These are phyloP conservation scores for Thermothielavioides terrestris DNA, from an alignment of 495 filamentous ascomycete genomes.

Conservation along the genomic window DNA sequence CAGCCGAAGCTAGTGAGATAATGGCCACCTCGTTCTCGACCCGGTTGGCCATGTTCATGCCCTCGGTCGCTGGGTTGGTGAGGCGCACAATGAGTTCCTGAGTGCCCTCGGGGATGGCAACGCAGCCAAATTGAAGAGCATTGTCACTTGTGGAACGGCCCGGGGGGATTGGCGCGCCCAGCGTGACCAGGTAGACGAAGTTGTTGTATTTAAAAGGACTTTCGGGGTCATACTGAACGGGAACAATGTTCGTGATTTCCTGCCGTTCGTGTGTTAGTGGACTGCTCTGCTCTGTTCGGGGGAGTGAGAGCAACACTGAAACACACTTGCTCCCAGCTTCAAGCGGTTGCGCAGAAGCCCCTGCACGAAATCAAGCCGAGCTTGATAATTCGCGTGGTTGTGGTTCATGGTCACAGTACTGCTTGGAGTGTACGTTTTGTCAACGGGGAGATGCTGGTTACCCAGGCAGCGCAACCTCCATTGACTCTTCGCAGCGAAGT, in stretches of 20 bases:
- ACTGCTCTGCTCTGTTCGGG: not conserved
- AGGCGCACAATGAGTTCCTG: conserved; percentile 4
- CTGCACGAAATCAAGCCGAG: conserved; percentile 22
- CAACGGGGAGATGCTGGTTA: no score
- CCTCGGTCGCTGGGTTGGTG: not conserved
- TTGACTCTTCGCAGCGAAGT: no score
- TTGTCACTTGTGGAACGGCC: not conserved
- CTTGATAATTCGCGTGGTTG: conserved; percentile 25
- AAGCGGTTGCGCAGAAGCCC: conserved; percentile 11
- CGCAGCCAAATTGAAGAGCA: not conserved
- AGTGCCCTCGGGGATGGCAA: not conserved
- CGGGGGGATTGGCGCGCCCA: not conserved
- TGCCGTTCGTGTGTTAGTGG: conserved; percentile 5
- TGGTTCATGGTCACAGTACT: conserved; percentile 11
- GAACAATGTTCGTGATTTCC: conserved; percentile 11
- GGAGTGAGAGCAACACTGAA: not conserved
- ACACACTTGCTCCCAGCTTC: conserved; percentile 1
- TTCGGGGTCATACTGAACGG: conserved; percentile 27
- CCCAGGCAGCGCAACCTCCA: no score
- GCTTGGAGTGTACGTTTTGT: no score
- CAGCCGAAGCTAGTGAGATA: not conserved
- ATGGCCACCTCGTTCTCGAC: conserved; percentile 8
- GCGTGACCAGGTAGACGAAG: conserved; percentile 26
- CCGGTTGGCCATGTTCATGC: not conserved
- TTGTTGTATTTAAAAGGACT: conserved; percentile 32